Base-by-base conservation (phyloP, 2,329 filamentous ascomycete genomes). In the Alternaria rosae region DNA sequence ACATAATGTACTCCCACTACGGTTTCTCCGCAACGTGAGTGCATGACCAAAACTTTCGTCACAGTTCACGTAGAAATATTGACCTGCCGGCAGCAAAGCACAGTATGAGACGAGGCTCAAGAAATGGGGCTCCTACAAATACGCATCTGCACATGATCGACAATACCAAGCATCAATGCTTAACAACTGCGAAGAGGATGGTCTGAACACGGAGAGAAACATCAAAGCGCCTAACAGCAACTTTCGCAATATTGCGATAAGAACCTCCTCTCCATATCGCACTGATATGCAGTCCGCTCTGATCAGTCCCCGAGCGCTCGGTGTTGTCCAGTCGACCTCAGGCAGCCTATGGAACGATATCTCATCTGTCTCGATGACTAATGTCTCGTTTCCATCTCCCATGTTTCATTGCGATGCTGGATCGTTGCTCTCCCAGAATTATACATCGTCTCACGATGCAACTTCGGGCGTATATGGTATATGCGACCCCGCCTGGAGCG, bases 111-210 rank as follows among this genome's bases (percentile, higher is more conserved):
- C 44, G 8, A 48, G 10, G n/a, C 44, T 48, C 3, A 48, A 21
- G n/a, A 48, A 12, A 48, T 48, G 44, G 44, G 2, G 43, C 8
- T n/a, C 9, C 21, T 26, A 2, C 3, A 48, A 48, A 9, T 30
- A 48, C 3, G 3, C 6, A 30, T 1, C 25, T 3, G 44, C 25
- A 15, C 25, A 6, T 13, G n/a, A 30, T 48, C 21, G 43, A 5
- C 43, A 23, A 1, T 10, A 3, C 15, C 5, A 25, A 25, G 21
- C 12, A 26, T 1, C 23, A 3, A 13, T n/a, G 0, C 3, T 3
- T n/a, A 15, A 45, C 4, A 11, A n/a, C 7, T 8, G 10, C 3
- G 3, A 2, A 2, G 1, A 2, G 8, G 13, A 45, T 1, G 7
- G 1, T 10, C 13, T 5, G 3, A 7, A 6, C 4, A n/a, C 3